Conservation (phyloP, 345 rosid species). For the Lagerstroemia speciosa region DNA sequence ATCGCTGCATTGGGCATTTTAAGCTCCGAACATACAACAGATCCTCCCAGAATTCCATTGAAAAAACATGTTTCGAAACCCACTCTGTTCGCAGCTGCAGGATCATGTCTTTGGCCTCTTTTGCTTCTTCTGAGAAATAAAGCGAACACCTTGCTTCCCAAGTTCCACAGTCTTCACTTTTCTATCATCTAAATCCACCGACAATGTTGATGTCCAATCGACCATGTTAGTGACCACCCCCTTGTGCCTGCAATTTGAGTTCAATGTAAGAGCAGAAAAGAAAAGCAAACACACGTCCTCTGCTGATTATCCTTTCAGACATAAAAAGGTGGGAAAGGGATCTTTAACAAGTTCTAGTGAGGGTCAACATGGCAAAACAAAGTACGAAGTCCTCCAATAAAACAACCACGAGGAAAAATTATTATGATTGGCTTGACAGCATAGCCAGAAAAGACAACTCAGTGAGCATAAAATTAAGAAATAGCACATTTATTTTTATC, state of each 20-base stretch:
- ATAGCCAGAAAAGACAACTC: background rate
- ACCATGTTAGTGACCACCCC: conserved; percentile 56
- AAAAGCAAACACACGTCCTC: background rate
- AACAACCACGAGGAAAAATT: background rate
- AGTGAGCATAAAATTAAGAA: background rate
- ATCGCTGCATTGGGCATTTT: too few relatives aligned
- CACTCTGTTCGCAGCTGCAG: too few relatives aligned
- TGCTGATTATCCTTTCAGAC: background rate
- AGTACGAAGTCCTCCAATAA: background rate
- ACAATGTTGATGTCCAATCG: conserved; percentile 52
- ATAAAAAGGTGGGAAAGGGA: background rate
- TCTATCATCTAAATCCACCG: conserved; percentile 66
- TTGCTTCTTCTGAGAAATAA: conserved; percentile 80
- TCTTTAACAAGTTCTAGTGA: background rate
- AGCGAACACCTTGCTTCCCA: conserved; percentile 82
- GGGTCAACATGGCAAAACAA: too few relatives aligned
- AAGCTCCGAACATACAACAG: too few relatives aligned
- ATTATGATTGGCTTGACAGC: background rate
- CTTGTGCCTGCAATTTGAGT: conserved; percentile 55
- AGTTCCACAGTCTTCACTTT: conserved; percentile 64
- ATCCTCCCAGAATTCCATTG: too few relatives aligned
- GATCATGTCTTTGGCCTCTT: conserved; percentile 55
- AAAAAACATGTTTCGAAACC: too few relatives aligned
- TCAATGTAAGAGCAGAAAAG: background rate
- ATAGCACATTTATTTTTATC: background rate